A percentile compares a stretch with the other conserved stretches of the same genome.
These are phyloP conservation scores for Bjerkandera adusta DNA, from an alignment of 1,284 basidiomycete genomes.

Conservation along the genomic window DNA sequence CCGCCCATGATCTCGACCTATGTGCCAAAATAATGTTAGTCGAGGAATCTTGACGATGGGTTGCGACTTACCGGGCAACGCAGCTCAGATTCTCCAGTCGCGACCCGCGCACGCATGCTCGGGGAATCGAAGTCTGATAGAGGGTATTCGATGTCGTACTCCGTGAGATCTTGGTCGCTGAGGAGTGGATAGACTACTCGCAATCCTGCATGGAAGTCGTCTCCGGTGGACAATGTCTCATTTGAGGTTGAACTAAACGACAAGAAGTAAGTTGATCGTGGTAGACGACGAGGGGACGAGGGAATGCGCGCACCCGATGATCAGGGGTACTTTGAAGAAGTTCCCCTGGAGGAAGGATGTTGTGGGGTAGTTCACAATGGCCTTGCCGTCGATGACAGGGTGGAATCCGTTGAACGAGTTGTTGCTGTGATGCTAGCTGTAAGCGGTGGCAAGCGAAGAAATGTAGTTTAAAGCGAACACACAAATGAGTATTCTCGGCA, in stretches of 20 bases:
- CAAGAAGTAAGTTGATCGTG: too few species aligned
- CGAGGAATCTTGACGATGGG: too few species aligned
- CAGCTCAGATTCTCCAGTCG: conserved; percentile 48
- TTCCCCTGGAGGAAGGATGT: conserved; percentile 39
- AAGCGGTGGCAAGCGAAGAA: not conserved
- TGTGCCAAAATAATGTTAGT: too few species aligned
- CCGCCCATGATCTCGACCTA: conserved; percentile 39
- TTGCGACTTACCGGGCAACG: conserved; percentile 43
- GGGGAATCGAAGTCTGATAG: conserved; percentile 37
- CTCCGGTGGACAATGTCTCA: conserved; percentile 43
- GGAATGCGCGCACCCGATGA: conserved; percentile 54
- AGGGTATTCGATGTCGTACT: conserved; percentile 40
- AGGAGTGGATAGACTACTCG: conserved; percentile 44
- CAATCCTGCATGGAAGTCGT: conserved; percentile 37
- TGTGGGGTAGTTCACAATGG: conserved; percentile 49
- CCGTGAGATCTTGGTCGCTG: conserved; percentile 35
- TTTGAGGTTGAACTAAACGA: too few species aligned
- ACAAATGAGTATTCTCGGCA: conserved; percentile 50
- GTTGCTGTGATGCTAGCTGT: conserved; percentile 11
- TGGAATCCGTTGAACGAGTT: conserved; percentile 39
- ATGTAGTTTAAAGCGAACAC: conserved; percentile 13
- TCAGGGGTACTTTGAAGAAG: conserved; percentile 49
- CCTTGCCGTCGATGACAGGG: conserved; percentile 46
- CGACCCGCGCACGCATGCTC: conserved; percentile 38
- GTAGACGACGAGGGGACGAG: not conserved